These are phyloP conservation scores for Favolaschia claudopus DNA, from an alignment of 768 basidiomycete genomes.

Conservation along the genomic window DNA sequence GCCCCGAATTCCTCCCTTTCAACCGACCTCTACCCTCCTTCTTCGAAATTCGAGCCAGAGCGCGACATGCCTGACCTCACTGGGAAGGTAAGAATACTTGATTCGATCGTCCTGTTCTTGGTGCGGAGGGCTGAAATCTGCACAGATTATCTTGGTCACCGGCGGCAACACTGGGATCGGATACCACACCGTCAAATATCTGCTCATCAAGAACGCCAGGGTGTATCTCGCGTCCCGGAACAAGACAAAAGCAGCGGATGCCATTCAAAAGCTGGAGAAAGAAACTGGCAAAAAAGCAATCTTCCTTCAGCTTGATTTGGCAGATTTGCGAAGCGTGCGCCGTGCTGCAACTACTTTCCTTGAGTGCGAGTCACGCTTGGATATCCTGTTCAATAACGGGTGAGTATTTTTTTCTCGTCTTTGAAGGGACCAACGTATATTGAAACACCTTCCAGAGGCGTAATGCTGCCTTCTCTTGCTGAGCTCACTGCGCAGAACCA, in stretches of 20 bases:
- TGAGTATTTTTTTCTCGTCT: neutral
- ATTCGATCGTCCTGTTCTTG: too few relatives aligned
- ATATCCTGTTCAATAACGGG: conserved; percentile 29
- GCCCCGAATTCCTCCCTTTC: conserved; percentile 19
- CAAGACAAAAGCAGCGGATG: conserved; percentile 18
- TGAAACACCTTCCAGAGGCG: conserved; percentile 32
- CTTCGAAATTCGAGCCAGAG: conserved; percentile 12
- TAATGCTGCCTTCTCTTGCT: conserved; percentile 35
- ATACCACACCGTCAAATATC: conserved; percentile 18
- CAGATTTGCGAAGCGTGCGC: conserved; percentile 22
- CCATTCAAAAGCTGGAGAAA: conserved; percentile 22
- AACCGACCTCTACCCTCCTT: conserved; percentile 11
- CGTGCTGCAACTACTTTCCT: conserved; percentile 10
- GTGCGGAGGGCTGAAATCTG: too few relatives aligned
- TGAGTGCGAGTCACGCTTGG: conserved; percentile 14
- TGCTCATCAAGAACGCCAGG: conserved; percentile 33
- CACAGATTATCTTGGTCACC: conserved; percentile 26
- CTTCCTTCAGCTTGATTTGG: conserved; percentile 31
- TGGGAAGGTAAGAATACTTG: conserved; percentile 43
- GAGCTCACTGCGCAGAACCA: conserved; percentile 34
- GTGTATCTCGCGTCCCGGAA: conserved; percentile 37
- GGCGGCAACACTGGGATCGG: conserved; percentile 31
- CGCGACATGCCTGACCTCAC: conserved; percentile 41
- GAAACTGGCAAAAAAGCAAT: conserved; percentile 28
- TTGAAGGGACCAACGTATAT: too few relatives aligned